Evolutionary conservation across 768 basidiomycete species (phyloP), one percentile per base, ranked within the genome.

Genomic region (Termitomyces eurrhizus): DNA sequence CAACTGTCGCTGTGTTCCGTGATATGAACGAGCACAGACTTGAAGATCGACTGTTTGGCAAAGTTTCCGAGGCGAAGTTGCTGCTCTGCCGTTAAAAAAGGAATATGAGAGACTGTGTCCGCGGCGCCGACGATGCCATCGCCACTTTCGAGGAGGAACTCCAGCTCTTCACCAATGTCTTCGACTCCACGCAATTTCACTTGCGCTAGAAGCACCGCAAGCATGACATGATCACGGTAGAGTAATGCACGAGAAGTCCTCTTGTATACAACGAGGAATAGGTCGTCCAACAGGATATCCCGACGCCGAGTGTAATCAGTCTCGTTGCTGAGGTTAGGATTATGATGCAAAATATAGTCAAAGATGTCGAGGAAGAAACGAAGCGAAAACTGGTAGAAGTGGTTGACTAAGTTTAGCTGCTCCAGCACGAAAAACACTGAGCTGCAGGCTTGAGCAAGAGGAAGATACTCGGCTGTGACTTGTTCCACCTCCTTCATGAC

Each of bases 321-420:
- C 59, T 95, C 80, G 61, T 83, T 84, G 72, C 83, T 87, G 63
- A 98, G 83, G 71, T 94, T 90, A 12, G 95, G 95, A 70, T 98
- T 98, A 67, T 91, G 88, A 65, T 90, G 89, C 8, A 98, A 83
- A 60, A 96, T 87, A 67, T 90, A 93, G 75, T 98, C 93, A 75
- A 99, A 99, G 69, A 98, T 96, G 71, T 97, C 96, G 61, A 98
- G 83, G 90, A 99, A 99, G 82, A 96, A 98, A 33, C 82, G 89
- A 50, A 99, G 82, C 2, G 97, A 98, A 80, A 99, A 99, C 73
- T 98, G 93, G 70, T 99, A 99, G 79, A 98, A 98, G 75, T 97
- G 96, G 69, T 96, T 93, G 77, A 98, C 85, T 56, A 90, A 81
- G 70, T 93, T 90, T 53, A 98, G 83, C 68, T 98, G 95, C 69